Base-by-base conservation (phyloP, 1,139 yeast species). In the Kluyveromyces sp. region DNA sequence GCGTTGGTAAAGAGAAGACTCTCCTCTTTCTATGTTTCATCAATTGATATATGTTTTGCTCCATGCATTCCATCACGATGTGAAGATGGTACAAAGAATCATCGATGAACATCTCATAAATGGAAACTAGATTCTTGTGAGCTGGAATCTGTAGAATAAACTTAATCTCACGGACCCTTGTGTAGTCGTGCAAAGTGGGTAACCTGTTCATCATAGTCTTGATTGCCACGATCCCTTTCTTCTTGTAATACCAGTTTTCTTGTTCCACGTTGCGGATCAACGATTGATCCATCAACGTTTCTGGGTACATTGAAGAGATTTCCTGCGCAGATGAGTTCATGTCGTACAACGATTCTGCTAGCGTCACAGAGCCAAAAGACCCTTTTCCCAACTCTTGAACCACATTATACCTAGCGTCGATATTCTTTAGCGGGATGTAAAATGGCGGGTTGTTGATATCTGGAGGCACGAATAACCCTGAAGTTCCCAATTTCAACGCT, bases 31-130 rank as follows among this genome's bases (percentile, higher is more conserved):
- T 69, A 22, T 75, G 67, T 48, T 72, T 77, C 72, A 84, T 80
- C 55, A 83, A 69, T 59, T 85, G 88, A 55, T 79, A 80, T 46
- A 92, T 69, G 57, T 82, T 87, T 63, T 80, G 87, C 52, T 82
- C 85, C 86, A 89, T 77, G 20, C 82, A 74, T 62, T 92, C 97
- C 95, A 89, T 87, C 4, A 84, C 83, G 36, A 89, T 84, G 57
- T 85, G 88, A 46, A 87, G 70, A 52, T 76, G 77, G 51, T 69
- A 73, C 37, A 72, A 65, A 9, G 57, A 50, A 39, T 74, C 70
- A 63, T 88, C 96, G 44, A 84, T 72, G 57, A 89, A 85, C 57
- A 88, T 71, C 55, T 89, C 96, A 63, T 75, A 78, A 2, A 88
- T 73, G 51, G 78, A 83, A 13, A 89, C 80, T 45, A 92, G 66